Percentiles rank a stretch among this genome's conserved stretches.
Evolutionary conservation across 2,329 filamentous ascomycete species (phyloP).

Genomic region (Sporothrix pallida): DNA sequence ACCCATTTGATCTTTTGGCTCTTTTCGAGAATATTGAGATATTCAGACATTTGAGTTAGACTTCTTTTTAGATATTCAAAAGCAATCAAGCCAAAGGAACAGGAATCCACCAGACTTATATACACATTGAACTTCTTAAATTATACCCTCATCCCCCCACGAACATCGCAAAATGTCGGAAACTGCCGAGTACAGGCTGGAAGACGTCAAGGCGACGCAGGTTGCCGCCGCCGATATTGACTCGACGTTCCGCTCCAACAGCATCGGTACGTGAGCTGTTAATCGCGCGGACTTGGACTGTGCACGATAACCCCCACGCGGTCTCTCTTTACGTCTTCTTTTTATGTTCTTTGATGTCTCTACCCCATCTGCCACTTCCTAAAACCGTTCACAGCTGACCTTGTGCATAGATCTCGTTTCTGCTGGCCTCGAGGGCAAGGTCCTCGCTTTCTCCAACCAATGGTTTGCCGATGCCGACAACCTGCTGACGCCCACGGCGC

Average conservation of each 20-base stretch:
- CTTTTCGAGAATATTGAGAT: not conserved
- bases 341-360: not conserved
- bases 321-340: not conserved
- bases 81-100: not conserved
- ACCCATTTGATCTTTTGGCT: not conserved
- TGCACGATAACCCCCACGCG: conserved; percentile 8
- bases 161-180: conserved; percentile 33
- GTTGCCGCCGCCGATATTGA: conserved; percentile 63
- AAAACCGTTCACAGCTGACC: conserved; percentile 23
- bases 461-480: conserved; percentile 72
- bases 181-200: conserved; percentile 60
- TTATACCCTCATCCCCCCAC: not conserved
- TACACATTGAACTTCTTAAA: not conserved
- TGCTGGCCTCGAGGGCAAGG: conserved; percentile 64
- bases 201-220: conserved; percentile 56
- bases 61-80: not conserved
- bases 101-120: conserved; percentile 8
- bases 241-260: conserved; percentile 64
- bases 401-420: conserved; percentile 63
- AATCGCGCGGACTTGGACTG: conserved; percentile 38
- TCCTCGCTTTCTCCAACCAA: conserved; percentile 70
- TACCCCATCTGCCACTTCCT: not conserved
- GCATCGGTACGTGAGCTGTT: conserved; percentile 56
- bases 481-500: conserved; percentile 66
- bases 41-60: not conserved